These are phyloP conservation scores for Magnaporthiopsis incrustans DNA, from an alignment of 2,329 filamentous ascomycete species.

Conservation along the genomic window DNA sequence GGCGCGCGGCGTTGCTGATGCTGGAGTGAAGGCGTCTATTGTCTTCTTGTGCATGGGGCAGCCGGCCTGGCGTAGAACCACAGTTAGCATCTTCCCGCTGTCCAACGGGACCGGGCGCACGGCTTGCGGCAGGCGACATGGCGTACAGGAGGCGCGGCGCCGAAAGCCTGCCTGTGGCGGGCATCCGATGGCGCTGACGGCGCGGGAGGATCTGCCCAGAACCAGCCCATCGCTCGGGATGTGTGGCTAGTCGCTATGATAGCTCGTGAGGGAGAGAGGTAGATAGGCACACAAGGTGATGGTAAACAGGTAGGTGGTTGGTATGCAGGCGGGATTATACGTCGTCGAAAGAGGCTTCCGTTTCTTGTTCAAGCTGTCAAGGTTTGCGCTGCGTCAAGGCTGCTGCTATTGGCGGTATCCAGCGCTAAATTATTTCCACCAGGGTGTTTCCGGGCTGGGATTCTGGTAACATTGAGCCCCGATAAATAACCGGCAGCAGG, in stretches of 20 bases:
- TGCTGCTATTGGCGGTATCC: neutral
- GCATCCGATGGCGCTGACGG: slow-evolving; percentile 16
- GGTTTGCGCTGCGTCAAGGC: too few relatives aligned
- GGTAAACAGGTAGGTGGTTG: too few relatives aligned
- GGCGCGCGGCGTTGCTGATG: slow-evolving; percentile 14
- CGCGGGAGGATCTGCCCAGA: slow-evolving; percentile 47
- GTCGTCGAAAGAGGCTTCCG: neutral
- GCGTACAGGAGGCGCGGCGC: slow-evolving; percentile 32
- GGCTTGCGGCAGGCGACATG: neutral
- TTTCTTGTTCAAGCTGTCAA: neutral
- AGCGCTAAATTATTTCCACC: neutral
- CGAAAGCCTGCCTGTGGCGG: slow-evolving; percentile 16
- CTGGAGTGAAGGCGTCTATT: slow-evolving; percentile 33
- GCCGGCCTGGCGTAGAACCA: slow-evolving; percentile 29
- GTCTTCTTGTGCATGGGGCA: slow-evolving; percentile 53
- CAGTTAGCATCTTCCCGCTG: neutral
- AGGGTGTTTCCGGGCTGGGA: neutral
- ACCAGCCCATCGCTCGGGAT: slow-evolving; percentile 47
- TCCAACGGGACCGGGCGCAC: too few relatives aligned
- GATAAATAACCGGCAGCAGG: neutral
- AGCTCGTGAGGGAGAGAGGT: neutral
- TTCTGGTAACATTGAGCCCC: neutral
- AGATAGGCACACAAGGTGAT: neutral
- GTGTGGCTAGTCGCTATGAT: neutral
- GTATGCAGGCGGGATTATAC: neutral